Percentiles rank a stretch among this genome's conserved stretches.
These are phyloP conservation scores for Globisporangium megalacanthum DNA, from an alignment of 352 stramenopile genomes.

Conservation along the genomic window DNA sequence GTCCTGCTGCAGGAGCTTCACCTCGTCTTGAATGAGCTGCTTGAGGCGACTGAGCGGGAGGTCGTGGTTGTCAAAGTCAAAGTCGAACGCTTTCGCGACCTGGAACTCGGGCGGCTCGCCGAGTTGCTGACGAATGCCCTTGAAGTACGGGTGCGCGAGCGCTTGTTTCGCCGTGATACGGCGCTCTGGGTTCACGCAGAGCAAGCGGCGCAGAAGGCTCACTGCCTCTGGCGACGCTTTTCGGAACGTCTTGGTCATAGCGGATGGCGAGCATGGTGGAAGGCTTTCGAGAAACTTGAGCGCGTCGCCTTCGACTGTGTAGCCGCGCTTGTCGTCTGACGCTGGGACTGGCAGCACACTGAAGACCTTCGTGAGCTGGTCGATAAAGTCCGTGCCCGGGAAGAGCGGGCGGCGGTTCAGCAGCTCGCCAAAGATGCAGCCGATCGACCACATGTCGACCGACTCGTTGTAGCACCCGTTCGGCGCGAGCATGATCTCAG, in stretches of 20 bases:
- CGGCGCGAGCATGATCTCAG: slow-evolving; percentile 90
- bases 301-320: slow-evolving; percentile 74
- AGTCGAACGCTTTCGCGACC: slow-evolving; percentile 68
- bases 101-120: slow-evolving; percentile 64
- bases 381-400: slow-evolving; percentile 79
- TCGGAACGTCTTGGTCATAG: slow-evolving; percentile 63
- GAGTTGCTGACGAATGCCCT: slow-evolving; percentile 59
- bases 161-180: slow-evolving; percentile 87
- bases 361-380: slow-evolving; percentile 78
- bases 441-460: slow-evolving; percentile 84
- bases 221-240: slow-evolving; percentile 63
- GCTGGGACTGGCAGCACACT: slow-evolving; percentile 69
- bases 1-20: slow-evolving; percentile 59
- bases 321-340: slow-evolving; percentile 45
- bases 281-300: slow-evolving; percentile 84
- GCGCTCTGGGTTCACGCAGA: slow-evolving; percentile 89
- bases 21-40: slow-evolving; percentile 73
- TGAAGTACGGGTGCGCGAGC: slow-evolving; percentile 91
- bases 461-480: slow-evolving; percentile 87
- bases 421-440: slow-evolving; percentile 93
- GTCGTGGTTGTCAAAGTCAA: slow-evolving; percentile 80
- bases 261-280: slow-evolving; percentile 49
- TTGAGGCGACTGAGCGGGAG: slow-evolving; percentile 52
- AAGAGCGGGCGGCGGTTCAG: slow-evolving; percentile 75
- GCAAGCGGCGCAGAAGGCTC: slow-evolving; percentile 50